phyloP scores from a whole-genome alignment of 305 asterid species.

The Rubia tinctorum region DNA sequence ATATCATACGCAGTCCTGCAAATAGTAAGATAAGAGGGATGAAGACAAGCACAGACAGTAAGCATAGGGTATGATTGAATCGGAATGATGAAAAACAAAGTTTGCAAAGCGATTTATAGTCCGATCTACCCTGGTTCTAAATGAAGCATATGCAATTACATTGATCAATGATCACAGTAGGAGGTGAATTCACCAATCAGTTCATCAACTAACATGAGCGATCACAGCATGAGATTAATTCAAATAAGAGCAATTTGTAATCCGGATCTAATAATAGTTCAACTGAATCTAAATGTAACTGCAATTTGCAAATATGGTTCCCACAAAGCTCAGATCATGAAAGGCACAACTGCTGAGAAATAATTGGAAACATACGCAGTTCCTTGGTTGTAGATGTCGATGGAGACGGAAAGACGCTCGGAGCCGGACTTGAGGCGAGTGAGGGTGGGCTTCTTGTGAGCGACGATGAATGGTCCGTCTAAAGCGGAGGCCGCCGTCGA shows the following conservation, averaged over 20 bases:
- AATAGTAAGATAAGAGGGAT: not conserved
- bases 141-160: too few species aligned
- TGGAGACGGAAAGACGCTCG: constrained; percentile 73
- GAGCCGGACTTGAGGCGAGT: constrained; percentile 70
- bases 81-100: too few species aligned
- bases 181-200: too few species aligned
- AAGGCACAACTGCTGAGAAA: not conserved
- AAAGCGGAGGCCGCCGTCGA: too few species aligned
- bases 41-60: not conserved
- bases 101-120: too few species aligned
- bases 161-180: too few species aligned
- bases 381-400: constrained; percentile 88
- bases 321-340: not conserved
- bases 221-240: too few species aligned
- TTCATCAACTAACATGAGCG: too few species aligned
- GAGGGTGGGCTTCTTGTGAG: constrained; percentile 80
- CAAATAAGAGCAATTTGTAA: not conserved
- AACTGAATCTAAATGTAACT: not conserved
- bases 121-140: too few species aligned
- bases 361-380: constrained; percentile 47
- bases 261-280: not conserved
- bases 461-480: too few species aligned
- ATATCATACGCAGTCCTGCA: constrained; percentile 91
- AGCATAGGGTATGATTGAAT: too few species aligned
- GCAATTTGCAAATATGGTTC: not conserved